Evolutionary conservation across 2,329 filamentous ascomycete genomes (phyloP).

Genomic region (Ophiostoma ips): DNA sequence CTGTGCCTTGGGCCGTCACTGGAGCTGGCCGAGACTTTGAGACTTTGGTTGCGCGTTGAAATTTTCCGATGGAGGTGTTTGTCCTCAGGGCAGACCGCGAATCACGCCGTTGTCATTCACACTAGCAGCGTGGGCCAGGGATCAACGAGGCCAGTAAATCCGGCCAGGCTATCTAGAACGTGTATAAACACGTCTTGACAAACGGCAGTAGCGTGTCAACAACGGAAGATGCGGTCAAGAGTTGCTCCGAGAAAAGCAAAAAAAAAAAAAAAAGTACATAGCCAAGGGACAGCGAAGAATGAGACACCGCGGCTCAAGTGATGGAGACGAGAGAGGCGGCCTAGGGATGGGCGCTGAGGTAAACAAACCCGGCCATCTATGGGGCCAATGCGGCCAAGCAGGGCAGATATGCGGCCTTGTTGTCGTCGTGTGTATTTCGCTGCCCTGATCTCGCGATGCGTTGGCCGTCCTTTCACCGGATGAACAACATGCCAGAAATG

Average conservation of each 20-base stretch:
- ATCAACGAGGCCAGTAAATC: not conserved
- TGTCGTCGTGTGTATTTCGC: not conserved
- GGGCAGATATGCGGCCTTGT: not conserved
- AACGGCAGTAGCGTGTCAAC: not conserved
- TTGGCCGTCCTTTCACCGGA: not conserved
- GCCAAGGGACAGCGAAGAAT: too few relatives aligned
- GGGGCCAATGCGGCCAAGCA: not conserved
- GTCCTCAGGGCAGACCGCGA: not conserved
- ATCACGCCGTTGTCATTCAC: not conserved
- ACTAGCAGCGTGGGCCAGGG: not conserved
- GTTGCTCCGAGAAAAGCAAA: not conserved
- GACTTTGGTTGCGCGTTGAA: not conserved
- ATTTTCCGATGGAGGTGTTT: not conserved
- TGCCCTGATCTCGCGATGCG: not conserved
- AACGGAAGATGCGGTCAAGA: conserved; percentile 1
- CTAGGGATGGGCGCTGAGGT: too few relatives aligned
- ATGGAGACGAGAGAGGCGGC: too few relatives aligned
- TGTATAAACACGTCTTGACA: not conserved
- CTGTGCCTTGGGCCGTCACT: not conserved
- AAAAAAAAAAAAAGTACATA: not conserved
- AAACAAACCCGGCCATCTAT: not conserved
- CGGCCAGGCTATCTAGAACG: too few relatives aligned
- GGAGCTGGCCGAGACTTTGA: not conserved
- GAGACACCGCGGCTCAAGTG: too few relatives aligned
- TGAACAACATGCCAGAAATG: not conserved